Base-by-base conservation (phyloP, 129 eudicot species). In the Silybum marianum region DNA sequence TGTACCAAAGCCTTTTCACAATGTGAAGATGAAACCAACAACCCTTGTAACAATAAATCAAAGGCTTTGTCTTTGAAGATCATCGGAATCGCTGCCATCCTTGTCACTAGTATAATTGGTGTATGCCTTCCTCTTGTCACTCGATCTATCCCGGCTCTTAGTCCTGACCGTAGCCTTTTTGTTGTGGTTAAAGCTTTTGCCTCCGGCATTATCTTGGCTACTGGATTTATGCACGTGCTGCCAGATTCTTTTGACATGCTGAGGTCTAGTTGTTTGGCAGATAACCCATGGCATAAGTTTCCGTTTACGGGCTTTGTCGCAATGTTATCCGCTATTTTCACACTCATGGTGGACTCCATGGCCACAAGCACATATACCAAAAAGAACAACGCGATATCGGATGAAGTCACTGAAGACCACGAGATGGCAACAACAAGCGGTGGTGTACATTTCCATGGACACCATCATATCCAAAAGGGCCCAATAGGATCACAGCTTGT, bases 241-340 rank as follows among this genome's bases (percentile, higher is more conserved):
- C 94, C 97, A 2, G 94, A 92, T 69, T 88, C 97, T 7, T 92
- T 86, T 69, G 92, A 88, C 78, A 84, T 86, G 88, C 76, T 92
- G 78, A 74, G 88, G 22, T 86, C 91, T 19, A 78, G 72, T 51
- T 86, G 90, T 73, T 77, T 92, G 79, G n/a, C 78, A 1, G 88
- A 83, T 11, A 74, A 74, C 24, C 89, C 90, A 6, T 90, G 94
- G 94, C 93, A 89, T 18, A 89, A 90, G 78, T 92, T 90, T 30
- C 94, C 94, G 0, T 91, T 89, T 74, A 65, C 93, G 3, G 92
- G 93, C 21, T 90, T 91, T 54, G 87, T 88, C 3, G 90, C 92
- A 1, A 92, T 92, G 94, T 71, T 92, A 28, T 90, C 92, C 0
- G 89, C 94, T 4, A 65, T 92, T 10, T 85, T 85, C 30, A 90